These are phyloP conservation scores for Apocynum venetum DNA, from an alignment of 257 asterid genomes.

Conservation along the genomic window DNA sequence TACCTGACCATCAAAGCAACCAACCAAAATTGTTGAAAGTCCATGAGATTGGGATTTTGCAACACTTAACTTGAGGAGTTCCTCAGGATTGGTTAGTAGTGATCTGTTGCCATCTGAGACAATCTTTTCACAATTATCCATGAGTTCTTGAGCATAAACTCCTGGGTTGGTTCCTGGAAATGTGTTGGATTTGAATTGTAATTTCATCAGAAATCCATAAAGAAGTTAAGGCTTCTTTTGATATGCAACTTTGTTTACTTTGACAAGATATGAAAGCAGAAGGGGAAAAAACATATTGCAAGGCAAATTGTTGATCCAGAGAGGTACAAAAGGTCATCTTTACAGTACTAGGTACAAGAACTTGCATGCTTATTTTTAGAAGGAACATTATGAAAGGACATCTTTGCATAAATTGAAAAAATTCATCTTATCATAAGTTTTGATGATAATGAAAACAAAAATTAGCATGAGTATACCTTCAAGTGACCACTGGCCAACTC, in stretches of 20 bases:
- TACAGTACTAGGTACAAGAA: no score
- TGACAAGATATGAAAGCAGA: background rate
- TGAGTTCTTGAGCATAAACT: conserved; percentile 67
- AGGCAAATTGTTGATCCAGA: no score
- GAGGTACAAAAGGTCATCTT: no score
- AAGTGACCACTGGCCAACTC: conserved; percentile 77
- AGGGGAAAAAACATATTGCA: no score
- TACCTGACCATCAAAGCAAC: conserved; percentile 80
- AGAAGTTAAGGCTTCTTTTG: background rate
- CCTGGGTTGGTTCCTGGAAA: conserved; percentile 63
- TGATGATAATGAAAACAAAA: background rate
- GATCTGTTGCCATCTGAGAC: conserved; percentile 33
- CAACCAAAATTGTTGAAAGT: conserved; percentile 63
- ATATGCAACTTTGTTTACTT: background rate
- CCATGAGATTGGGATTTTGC: conserved; percentile 57
- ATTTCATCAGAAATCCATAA: background rate
- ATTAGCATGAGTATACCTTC: conserved; percentile 45
- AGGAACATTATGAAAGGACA: background rate
- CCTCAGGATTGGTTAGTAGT: conserved; percentile 35
- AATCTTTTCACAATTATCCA: conserved; percentile 45
- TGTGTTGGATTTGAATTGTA: background rate
- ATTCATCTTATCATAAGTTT: background rate
- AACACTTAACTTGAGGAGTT: conserved; percentile 52
- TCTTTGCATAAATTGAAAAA: background rate
- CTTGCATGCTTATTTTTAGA: background rate